Base-by-base conservation (phyloP, 148 eudicot genomes). In the Rheum nobile region DNA sequence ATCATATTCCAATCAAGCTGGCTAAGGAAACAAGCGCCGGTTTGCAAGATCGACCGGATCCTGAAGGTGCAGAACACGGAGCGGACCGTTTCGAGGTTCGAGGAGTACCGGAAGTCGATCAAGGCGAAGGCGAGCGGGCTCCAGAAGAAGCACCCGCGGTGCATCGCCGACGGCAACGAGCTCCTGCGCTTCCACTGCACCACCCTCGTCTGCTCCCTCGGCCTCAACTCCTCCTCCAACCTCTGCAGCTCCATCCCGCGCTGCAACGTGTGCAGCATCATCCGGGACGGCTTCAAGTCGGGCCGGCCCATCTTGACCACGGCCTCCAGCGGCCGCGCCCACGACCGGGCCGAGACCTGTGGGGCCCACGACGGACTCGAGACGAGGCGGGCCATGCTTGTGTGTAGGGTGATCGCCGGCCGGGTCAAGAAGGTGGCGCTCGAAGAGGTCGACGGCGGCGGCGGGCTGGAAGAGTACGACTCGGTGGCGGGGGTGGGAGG, bases 1-100 rank as follows among this genome's bases (percentile, higher is more conserved):
- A 94, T 94, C 75, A 94, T 94, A 86, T 94, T 94, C 82, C 97
- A 94, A 84, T 94, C 98, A 83, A 93, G 98, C 80, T 93, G 98
- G 98, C 84, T 93, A 12, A 86, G 76, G 78, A 93, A 86, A 59
- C 88, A 89, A 79, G 74, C 81, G 65, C 93, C 98, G 3, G 84
- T 93, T 1, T 93, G 97, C 93, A 84, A 89, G 82, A 93, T 93
- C 57, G 93, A 93, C 59, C 84, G 98, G 48, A 89, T 93, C 37
- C 84, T 93, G 67, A 93, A 93, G 81, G 92, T 91, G 78, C 91
- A 89, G 52, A 93, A 93, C 79, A 89, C 98, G 70, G 87, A 86
- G 22, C 85, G 81, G 31, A 93, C 98, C 17, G 79, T 91, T 35
- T 84, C 88, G 9, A 87, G 78, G 31, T 94, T 94, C 77, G 97